These are phyloP conservation scores for Oryza longistaminata DNA, from an alignment of 176 grass and related monocot genomes.

Conservation along the genomic window DNA sequence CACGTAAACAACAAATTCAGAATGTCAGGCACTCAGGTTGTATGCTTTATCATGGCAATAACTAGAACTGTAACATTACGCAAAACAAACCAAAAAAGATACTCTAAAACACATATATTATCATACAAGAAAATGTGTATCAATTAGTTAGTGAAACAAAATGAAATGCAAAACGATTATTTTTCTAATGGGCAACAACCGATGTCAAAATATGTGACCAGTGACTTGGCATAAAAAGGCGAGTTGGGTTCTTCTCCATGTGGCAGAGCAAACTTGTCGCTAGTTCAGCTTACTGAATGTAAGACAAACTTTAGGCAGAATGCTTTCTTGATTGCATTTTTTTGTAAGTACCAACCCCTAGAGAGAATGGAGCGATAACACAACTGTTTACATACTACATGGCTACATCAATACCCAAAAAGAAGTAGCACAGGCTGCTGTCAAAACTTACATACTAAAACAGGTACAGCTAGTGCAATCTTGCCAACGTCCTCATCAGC, in stretches of 20 bases:
- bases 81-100: neutral
- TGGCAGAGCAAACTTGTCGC: neutral
- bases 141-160: neutral
- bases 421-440: conserved; percentile 12
- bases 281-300: neutral
- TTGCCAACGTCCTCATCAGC: conserved; percentile 99
- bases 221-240: too few relatives aligned
- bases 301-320: neutral
- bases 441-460: conserved; percentile 91
- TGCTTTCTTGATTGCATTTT: neutral
- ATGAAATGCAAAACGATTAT: neutral
- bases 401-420: conserved; percentile 3
- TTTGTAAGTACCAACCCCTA: neutral
- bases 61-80: neutral
- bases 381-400: neutral
- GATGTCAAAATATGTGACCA: neutral
- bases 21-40: conserved; percentile 26
- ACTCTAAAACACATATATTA: neutral
- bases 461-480: conserved; percentile 92
- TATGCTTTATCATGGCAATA: conserved; percentile 29
- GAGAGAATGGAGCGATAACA: neutral
- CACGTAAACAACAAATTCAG: conserved; percentile 31
- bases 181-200: neutral
- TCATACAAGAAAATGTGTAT: neutral
- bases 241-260: too few relatives aligned